Base-by-base conservation (phyloP, 75 land plant species). In the Selaginella moellendorffii region DNA sequence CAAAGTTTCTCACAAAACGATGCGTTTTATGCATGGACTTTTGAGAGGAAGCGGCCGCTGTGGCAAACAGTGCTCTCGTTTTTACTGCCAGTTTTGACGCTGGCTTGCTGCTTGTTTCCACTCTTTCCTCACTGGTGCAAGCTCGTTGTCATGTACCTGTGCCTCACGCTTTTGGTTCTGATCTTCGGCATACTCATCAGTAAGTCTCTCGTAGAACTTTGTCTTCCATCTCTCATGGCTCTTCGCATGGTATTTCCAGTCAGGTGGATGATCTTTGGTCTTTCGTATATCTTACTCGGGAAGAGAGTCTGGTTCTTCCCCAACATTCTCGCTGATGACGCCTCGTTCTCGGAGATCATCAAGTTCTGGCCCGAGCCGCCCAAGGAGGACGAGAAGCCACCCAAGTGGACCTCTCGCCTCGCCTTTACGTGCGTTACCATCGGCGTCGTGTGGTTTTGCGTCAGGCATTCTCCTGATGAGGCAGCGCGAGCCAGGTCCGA, bases 391-490 rank as follows among this genome's bases (percentile, higher is more conserved):
- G 98, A 78, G 26, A 84, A 83, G 36, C 75, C 79, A 1, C 89
- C 96, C 14, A 88, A 85, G 71, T 88, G 95, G 90, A 93, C 90
- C 30, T 65, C 90, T 19, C 73, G 98, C 54, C 80, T 93, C 17
- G 79, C 80, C 42, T 88, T 80, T 72, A 81, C 85, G 21, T 20
- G 74, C n/a, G 69, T 77, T n/a, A 65, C 83, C 59, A 80, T 78
- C 17, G 17, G 81, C 26, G 64, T 80, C 42, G 67, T 85, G n/a
- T 74, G 92, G 76, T 23, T 93, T 36, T 70, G 81, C 58, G 78
- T 88, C 76, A 85, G 79, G 62, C 88, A 93, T 79, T 90, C 90
- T 30, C 98, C 98, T 63, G 96, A 93, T 86, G 98, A 93, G 59
- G 90, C 96, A 71, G 90, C 96, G 24, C 79, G 98, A 70, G 81